Base-by-base conservation (phyloP, 2,329 filamentous ascomycete genomes). In the Knufia fluminis region DNA sequence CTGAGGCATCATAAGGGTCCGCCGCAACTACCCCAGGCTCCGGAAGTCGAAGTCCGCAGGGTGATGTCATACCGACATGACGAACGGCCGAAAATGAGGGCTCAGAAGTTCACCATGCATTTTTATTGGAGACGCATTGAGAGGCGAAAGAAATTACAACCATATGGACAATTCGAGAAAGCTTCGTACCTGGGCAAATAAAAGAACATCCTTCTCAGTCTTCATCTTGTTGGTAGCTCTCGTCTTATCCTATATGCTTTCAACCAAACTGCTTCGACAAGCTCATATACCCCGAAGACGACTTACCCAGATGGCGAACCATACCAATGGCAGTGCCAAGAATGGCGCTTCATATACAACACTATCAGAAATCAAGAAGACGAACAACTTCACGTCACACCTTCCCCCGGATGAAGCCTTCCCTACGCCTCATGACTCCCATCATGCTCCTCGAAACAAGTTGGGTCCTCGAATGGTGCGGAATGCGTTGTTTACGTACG, bases 401-500 rank as follows among this genome's bases (percentile, higher is more conserved):
- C 71, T 96, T 3, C 87, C 90, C 2, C 68, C 88, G 7, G 92
- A 98, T 62, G 67, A 82, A 9, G 69, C 78, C 23, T 95, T 86
- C 63, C 83, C 88, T 14, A 94, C 88, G 0, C 89, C 92, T 0
- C 77, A 81, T 53, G 76, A 77, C 52, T 96, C 91, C 0, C 87
- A 97, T 66, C 77, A 79, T 58, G 88, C 87, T 1, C 83, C 88
- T 1, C 81, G 91, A 60, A 77, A 84, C 50, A 71, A 83, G 31
- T 82, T 97, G 43, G 76, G 78, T 0, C 91, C 92, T 14, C 84
- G 90, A 43, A 75, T 88, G 65, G 92, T 98, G 35, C 87, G 83
- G 63, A 79, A 82, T 52, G 91, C 92, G 3, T 69, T 91, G 45
- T 98, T 86, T 68, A 94, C 90, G 7, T 98, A 83, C 74, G 89